Conservation (phyloP, 1,284 basidiomycete species). For the Leucoagaricus sp. region DNA sequence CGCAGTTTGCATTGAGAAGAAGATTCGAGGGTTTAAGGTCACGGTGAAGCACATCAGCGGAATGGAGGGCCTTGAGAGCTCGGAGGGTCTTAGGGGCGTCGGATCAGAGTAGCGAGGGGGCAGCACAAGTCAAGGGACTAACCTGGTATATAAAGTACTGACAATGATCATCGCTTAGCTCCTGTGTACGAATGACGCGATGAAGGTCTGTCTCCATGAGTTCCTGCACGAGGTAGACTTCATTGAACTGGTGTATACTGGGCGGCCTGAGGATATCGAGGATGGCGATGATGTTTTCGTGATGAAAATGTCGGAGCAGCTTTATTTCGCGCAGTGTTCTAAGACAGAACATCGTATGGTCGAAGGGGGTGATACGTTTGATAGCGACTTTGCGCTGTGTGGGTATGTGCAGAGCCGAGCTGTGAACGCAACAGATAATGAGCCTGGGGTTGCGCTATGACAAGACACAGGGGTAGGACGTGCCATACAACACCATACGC, state of each 20-base stretch:
- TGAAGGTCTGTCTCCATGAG: slow-evolving; percentile 90
- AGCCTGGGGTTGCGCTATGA: slow-evolving; percentile 1
- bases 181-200: slow-evolving; percentile 86
- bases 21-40: slow-evolving; percentile 96
- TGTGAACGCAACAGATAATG: slow-evolving; percentile 29
- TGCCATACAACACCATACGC: slow-evolving; percentile 83
- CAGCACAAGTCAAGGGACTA: slow-evolving; percentile 23
- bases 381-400: slow-evolving; percentile 84
- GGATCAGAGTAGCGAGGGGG: slow-evolving; percentile 5
- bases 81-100: slow-evolving; percentile 67
- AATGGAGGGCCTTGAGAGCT: slow-evolving; percentile 92
- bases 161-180: slow-evolving; percentile 88
- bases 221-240: slow-evolving; percentile 75
- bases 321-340: slow-evolving; percentile 87
- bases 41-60: slow-evolving; percentile 92
- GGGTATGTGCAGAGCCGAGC: slow-evolving; percentile 81
- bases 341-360: slow-evolving; percentile 91
- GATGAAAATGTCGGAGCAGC: slow-evolving; percentile 56
- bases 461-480: slow-evolving; percentile 19
- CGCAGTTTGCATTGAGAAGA: slow-evolving; percentile 95
- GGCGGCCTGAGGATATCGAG: slow-evolving; percentile 93
- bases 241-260: slow-evolving; percentile 89
- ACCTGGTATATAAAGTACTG: slow-evolving; percentile 93
- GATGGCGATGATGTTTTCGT: slow-evolving; percentile 85
- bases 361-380: slow-evolving; percentile 92